Base-by-base conservation (phyloP, 805 yeast genomes). In the Phaffomyces thermotolerans region DNA sequence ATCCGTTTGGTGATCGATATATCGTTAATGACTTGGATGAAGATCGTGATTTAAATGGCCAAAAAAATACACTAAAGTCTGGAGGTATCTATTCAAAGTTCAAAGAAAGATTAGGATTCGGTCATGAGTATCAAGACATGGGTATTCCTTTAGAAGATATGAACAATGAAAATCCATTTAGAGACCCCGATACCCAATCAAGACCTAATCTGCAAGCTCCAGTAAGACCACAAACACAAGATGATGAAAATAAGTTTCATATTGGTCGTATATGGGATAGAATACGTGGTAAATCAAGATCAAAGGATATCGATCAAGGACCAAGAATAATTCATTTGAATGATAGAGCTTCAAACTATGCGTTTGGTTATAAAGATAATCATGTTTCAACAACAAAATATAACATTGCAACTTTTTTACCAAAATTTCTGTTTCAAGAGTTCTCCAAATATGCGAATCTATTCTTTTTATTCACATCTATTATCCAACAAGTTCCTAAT, bases 391-490 rank as follows among this genome's bases (percentile, higher is more conserved):
- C 99, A 5, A 90, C 99, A 12, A 93, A 93, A 62, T 93, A 95
- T 68, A 95, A 93, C 60, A 65, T 80, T 46, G 95, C 93, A 22
- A 95, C 99, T 0, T 93, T 93, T 56, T 51, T 93, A 39, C 99
- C 99, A 20, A 95, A 95, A 64, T 93, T 93, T 59, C 66, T 93
- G 50, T 88, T 89, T 56, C 99, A 93, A 68, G 99, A 93, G 65
- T 95, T 93, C 65, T 86, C 96, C 49, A 93, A 91, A 64, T 95
- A 93, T 61, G 97, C 99, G 10, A 93, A 93, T 60, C 69, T 93
- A 62, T 93, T 93, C 66, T 93, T 93, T 63, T 68, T 93, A 41
- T 86, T 87, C 67, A 93, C 99, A 0, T 84, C 97, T 2, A 73
- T 78, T 33, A 91, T 93, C 53, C 99, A 93, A 67, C 99, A 93